These are phyloP conservation scores for Glutinoglossum americanum DNA, from an alignment of 495 filamentous ascomycete genomes.

Conservation along the genomic window DNA sequence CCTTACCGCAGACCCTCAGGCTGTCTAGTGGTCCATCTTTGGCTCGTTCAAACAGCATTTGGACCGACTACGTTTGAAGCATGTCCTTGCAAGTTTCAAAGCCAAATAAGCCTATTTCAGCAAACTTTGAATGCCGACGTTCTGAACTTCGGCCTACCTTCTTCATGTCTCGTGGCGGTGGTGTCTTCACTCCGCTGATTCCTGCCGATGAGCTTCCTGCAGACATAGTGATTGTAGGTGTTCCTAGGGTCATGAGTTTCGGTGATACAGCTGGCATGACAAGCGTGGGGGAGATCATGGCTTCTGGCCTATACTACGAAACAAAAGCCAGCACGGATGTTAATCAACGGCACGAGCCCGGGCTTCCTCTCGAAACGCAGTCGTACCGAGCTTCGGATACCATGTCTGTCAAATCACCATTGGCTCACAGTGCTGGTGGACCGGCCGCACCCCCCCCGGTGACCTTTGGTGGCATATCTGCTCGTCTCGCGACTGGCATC, in stretches of 20 bases:
- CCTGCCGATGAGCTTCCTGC: conserved; percentile 4
- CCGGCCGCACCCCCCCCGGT: too few relatives aligned
- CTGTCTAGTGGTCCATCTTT: too few relatives aligned
- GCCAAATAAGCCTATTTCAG: too few relatives aligned
- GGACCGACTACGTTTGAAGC: too few relatives aligned
- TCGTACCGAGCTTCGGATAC: not conserved
- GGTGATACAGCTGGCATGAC: not conserved
- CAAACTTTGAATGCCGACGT: too few relatives aligned
- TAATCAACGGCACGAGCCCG: not conserved
- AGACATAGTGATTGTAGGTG: not conserved
- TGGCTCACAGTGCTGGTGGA: too few relatives aligned
- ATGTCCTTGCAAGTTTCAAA: too few relatives aligned
- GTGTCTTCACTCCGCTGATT: conserved; percentile 2
- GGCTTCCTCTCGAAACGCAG: not conserved
- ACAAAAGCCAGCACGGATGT: not conserved
- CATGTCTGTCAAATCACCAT: not conserved
- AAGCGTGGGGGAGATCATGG: not conserved
- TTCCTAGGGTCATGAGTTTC: not conserved
- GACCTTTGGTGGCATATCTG: not conserved
- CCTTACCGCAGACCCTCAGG: too few relatives aligned
- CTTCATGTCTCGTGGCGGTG: conserved; percentile 2
- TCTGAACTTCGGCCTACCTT: not conserved
- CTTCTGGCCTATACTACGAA: not conserved
- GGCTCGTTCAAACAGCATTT: too few relatives aligned
- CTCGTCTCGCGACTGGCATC: not conserved